Evolutionary conservation across 2,329 filamentous ascomycete species (phyloP), one percentile per base, ranked within the genome.

Genomic region (Coniochaeta hoffmannii): DNA sequence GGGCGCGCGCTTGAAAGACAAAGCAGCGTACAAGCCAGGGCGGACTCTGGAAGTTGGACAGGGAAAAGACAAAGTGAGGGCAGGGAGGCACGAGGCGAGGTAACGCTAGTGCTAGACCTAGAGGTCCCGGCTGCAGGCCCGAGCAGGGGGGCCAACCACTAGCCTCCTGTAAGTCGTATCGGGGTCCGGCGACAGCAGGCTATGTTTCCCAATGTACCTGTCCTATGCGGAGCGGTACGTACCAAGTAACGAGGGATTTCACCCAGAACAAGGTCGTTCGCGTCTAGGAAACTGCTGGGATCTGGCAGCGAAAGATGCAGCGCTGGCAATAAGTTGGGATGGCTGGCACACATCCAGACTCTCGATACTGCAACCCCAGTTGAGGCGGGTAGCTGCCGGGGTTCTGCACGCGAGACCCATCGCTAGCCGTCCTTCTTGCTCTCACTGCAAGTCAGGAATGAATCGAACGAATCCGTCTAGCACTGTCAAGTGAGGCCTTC

Each of bases 51-150:
- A 15, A 38, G 50, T n/a, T n/a, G n/a, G n/a, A n/a, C n/a, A n/a
- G n/a, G n/a, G n/a, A n/a, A n/a, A n/a, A n/a, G n/a, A n/a, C n/a
- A n/a, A n/a, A n/a, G n/a, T n/a, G 7, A n/a, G 50, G n/a, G 19
- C 24, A 28, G 31, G 50, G 22, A 51, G 49, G 31, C 28, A 51
- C 49, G 49, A 51, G 49, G 49, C 26, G 49, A 31, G 49, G 31
- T 46, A 28, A 46, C 41, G 41, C 19, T 46, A n/a, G n/a, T n/a
- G n/a, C n/a, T n/a, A n/a, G n/a, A n/a, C n/a, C n/a, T n/a, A 46
- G 41, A 22, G 24, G 38, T 46, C 41, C 22, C 41, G 41, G 41
- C 41, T 46, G 41, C 41, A 51, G 49, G 49, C 8, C 17, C 17
- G 49, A 19, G 30, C 49, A 51, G 30, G 49, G 49, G 24, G 32